Base-by-base conservation (phyloP, 306 rosid species). In the Sechiopsis laciniata region DNA sequence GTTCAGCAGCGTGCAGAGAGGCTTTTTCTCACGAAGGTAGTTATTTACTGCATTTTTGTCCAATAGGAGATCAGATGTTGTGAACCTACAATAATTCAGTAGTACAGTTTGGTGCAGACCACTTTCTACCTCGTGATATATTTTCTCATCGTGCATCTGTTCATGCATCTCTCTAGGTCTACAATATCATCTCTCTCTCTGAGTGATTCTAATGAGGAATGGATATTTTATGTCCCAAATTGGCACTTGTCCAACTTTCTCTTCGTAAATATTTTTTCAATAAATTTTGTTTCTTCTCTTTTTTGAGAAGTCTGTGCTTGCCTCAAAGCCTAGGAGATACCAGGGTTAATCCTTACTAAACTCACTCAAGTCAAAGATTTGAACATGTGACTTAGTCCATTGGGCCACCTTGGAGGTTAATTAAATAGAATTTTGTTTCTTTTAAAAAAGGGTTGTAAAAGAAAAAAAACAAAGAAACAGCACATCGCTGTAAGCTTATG, bases 1-100 rank as follows among this genome's bases (percentile, higher is more conserved):
- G 75, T 89, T 75, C 95, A 89, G 86, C 98, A 94, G 81, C 97
- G 97, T 29, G 98, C 98, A 52, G 98, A 94, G 86, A 89, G 97
- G 83, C 95, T 94, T 74, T 89, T 90, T 84, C 95, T 94, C 51
- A 90, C 95, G 32, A 94, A 94, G 96, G 98, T 94, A 19, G 69
- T 48, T 52, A 0, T 75, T 26, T 10, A 3, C 72, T 60, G 15
- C 26, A 55, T 52, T 55, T 62, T 61, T 21, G 21, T 14, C 42
- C 42, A 50, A 68, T 65, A 37, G 54, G 29, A 65, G 19, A 4
- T 17, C 9, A 40, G 45, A 5, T 17, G 53, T 40, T 37, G 71
- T 40, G 54, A n/a, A 65, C 16, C 71, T 65, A 65, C 71, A 11
- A 19, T 17, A 3, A 40, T 64, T 64, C 24, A 40, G 71, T 22